Conservation (phyloP, 2,329 filamentous ascomycete genomes). For the Trichoderma simmonsii region DNA sequence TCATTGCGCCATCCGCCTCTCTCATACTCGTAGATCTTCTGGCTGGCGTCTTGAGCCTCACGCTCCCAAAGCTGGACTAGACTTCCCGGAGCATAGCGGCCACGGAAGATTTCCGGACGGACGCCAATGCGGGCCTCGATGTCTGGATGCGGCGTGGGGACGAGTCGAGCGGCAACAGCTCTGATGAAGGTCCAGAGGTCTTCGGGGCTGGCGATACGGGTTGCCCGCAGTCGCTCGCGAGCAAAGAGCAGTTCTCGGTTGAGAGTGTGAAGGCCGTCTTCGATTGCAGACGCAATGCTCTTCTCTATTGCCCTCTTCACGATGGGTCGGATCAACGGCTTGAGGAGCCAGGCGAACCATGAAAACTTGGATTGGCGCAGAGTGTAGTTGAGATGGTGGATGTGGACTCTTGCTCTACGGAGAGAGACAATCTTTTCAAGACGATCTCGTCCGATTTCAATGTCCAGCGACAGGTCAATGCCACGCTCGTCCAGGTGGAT, state of each 20-base stretch:
- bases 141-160: conserved; percentile 71
- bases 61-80: conserved; percentile 87
- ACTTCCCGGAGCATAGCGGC: conserved; percentile 84
- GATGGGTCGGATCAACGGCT: conserved; percentile 78
- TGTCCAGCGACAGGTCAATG: conserved; percentile 79
- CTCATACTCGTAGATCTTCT: conserved; percentile 72
- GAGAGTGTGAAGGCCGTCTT: conserved; percentile 64
- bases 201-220: conserved; percentile 73
- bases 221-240: conserved; percentile 79
- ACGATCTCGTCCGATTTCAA: conserved; percentile 75
- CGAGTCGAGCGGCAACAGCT: conserved; percentile 73
- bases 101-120: conserved; percentile 63
- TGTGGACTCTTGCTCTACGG: conserved; percentile 70
- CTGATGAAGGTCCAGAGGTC: conserved; percentile 79
- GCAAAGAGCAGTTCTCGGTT: conserved; percentile 88
- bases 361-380: conserved; percentile 72
- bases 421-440: conserved; percentile 80
- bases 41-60: conserved; percentile 66
- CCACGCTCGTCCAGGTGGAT: conserved; percentile 84
- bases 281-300: conserved; percentile 70
- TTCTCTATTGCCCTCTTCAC: conserved; percentile 75
- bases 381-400: conserved; percentile 83
- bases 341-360: conserved; percentile 77
- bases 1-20: conserved; percentile 77
- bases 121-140: conserved; percentile 72